Evolutionary conservation across 306 rosid genomes (phyloP), one percentile per base, ranked within the genome.

Genomic region (Lathyrus tuberosus): DNA sequence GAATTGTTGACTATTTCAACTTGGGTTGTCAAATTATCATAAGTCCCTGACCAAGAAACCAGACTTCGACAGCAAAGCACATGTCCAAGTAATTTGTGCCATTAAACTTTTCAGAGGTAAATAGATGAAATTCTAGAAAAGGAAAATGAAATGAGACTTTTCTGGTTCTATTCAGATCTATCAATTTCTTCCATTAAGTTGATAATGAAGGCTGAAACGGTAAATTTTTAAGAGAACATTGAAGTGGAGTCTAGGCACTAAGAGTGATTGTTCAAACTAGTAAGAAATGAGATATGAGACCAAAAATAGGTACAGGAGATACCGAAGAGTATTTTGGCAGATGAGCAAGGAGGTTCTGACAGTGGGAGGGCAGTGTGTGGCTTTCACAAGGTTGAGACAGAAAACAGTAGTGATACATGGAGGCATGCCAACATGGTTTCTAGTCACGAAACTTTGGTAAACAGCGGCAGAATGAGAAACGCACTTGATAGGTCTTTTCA

Each of bases 361-460:
- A 31, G 9, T 15, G 26, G 44, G 26, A 33, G n/a, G 65, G 65
- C 26, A 9, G n/a, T 10, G 8, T 15, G 46, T 9, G 65, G 65
- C 9, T 60, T 35, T 60, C 65, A 35, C 18, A 60, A 10, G 26
- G 65, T 35, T 60, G 44, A 60, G 15, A 35, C n/a, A 33, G 44
- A 16, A 31, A 31, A 33, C 46, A 60, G 13, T 15, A 9, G 11
- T 3, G 14, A 15, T 44, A 60, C n/a, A 26, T 35, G 8, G n/a
- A 60, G 65, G 43, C n/a, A 16, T 14, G 11, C 12, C 30, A 4
- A 35, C 20, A 15, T 31, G 24, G 28, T 35, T 37, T 60, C 44
- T 16, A 60, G 44, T 33, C 65, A 9, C 44, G 7, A 17, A 28
- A 60, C 44, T 15, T 60, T 60, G 65, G 22, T 14, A 16, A 62